Percentiles rank a stretch among this genome's conserved stretches.
phyloP scores from a whole-genome alignment of 345 rosid genomes.

The Lenwebbia sp. region DNA sequence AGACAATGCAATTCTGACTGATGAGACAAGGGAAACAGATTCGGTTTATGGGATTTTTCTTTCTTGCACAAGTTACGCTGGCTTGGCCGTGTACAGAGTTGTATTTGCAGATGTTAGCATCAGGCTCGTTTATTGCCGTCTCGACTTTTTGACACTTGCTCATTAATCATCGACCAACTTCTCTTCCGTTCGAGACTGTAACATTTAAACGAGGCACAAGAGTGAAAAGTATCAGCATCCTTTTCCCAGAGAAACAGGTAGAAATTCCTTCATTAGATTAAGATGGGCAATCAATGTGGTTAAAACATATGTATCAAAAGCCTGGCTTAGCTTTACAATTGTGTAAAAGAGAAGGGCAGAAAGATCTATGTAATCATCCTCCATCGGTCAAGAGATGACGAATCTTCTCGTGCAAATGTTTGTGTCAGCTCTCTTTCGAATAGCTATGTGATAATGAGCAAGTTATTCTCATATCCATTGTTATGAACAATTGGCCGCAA shows the following conservation, averaged over 20 bases:
- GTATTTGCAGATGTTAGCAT: background rate
- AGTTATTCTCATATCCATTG: slow-evolving; percentile 65
- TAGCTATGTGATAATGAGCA: slow-evolving; percentile 45
- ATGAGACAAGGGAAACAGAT: background rate
- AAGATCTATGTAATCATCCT: background rate
- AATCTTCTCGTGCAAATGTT: background rate
- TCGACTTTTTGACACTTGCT: background rate
- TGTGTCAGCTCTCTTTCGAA: background rate
- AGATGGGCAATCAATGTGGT: background rate
- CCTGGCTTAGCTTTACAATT: background rate
- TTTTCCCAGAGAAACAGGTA: background rate
- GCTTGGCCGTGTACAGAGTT: background rate
- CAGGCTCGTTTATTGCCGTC: background rate
- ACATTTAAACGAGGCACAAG: background rate
- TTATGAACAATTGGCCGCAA: slow-evolving; percentile 63
- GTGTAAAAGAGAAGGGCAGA: background rate
- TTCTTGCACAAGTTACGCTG: background rate
- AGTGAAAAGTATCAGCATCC: background rate
- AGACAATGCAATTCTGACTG: background rate
- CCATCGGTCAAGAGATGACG: background rate
- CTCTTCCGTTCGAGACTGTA: background rate
- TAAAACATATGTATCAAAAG: background rate
- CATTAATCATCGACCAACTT: background rate
- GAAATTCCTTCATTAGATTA: background rate
- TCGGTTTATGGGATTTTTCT: background rate